These are phyloP conservation scores for Lomentospora prolificans DNA, from an alignment of 2,329 filamentous ascomycete species.

Conservation along the genomic window DNA sequence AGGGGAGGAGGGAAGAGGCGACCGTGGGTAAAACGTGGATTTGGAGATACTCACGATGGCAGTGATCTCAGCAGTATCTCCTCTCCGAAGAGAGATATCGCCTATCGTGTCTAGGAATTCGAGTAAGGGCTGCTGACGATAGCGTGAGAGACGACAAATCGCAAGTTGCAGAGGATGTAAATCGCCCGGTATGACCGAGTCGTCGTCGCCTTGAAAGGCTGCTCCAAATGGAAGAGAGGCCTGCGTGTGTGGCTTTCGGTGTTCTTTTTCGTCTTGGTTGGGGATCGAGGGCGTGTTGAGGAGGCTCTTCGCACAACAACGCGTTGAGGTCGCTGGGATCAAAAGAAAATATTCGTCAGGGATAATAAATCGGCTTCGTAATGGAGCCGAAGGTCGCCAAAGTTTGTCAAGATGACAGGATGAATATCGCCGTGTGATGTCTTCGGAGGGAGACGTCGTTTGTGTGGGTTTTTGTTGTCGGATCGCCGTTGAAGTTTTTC, in stretches of 20 bases:
- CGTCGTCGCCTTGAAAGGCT: background rate
- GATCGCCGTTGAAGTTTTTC: background rate
- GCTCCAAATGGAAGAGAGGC: background rate
- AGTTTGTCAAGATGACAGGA: background rate
- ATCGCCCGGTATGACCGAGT: background rate
- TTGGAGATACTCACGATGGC: background rate
- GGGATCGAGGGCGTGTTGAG: background rate
- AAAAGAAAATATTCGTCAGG: background rate
- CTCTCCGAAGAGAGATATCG: conserved; percentile 1
- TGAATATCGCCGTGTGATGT: background rate
- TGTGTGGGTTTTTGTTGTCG: background rate
- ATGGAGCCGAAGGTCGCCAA: background rate
- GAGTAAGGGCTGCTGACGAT: background rate
- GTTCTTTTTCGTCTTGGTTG: background rate
- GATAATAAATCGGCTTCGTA: background rate
- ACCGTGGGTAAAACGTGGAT: background rate
- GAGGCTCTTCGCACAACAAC: background rate
- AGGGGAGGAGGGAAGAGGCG: background rate
- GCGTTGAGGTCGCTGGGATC: background rate
- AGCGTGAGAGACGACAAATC: background rate
- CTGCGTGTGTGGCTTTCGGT: background rate
- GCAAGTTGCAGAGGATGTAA: background rate
- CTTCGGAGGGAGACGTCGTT: background rate
- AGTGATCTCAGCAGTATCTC: background rate
- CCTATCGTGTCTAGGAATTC: background rate